Percentiles rank a stretch among this genome's conserved stretches.
Conservation (phyloP, 305 asterid species). For the Nicotiana rustica region DNA sequence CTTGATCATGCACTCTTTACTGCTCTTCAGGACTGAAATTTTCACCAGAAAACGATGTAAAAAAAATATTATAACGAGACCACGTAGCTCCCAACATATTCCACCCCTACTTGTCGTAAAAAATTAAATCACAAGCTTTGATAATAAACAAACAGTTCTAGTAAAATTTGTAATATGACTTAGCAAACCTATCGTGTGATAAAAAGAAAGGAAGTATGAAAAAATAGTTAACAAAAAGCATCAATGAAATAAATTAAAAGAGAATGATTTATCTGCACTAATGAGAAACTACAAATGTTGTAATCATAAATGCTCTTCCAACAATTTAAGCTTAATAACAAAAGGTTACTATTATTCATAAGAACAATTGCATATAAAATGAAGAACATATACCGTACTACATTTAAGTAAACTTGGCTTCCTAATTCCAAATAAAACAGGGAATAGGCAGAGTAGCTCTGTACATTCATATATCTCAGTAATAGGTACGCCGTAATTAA, state of each 20-base stretch:
- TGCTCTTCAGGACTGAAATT: no score
- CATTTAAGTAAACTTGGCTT: background rate
- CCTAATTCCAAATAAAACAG: slow-evolving; percentile 35
- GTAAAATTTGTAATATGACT: no score
- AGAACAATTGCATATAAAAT: background rate
- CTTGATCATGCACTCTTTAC: no score
- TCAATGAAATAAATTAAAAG: background rate
- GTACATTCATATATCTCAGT: slow-evolving; percentile 20
- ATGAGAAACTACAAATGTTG: background rate
- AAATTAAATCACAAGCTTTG: no score
- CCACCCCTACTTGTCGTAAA: no score
- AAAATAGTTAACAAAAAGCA: background rate
- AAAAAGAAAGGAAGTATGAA: no score
- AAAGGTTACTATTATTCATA: background rate
- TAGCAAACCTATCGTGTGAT: no score
- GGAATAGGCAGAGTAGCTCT: slow-evolving; percentile 33
- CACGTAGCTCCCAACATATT: no score
- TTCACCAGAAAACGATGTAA: no score
- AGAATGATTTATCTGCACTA: background rate
- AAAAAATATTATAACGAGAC: no score
- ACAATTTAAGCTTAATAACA: background rate
- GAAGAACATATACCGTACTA: background rate
- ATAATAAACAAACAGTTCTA: no score
- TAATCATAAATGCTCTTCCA: background rate
- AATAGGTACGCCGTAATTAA: background rate